phyloP scores from a whole-genome alignment of 495 filamentous ascomycete genomes.

The Pyrenula massariospora region DNA sequence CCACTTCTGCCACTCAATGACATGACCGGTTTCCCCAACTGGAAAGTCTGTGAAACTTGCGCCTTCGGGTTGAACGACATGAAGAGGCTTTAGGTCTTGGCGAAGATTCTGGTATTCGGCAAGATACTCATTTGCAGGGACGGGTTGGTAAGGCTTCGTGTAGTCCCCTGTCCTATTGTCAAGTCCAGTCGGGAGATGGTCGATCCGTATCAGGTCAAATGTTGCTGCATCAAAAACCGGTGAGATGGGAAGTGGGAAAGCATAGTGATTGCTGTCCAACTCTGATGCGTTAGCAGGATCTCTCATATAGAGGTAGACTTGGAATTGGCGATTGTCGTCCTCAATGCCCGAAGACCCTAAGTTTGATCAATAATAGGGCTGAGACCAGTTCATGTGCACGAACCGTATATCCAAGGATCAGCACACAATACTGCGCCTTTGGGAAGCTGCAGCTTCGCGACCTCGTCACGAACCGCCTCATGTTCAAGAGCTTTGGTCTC shows the following conservation, averaged over 20 bases:
- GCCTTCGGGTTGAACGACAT: constrained; percentile 67
- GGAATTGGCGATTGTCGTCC: constrained; percentile 22
- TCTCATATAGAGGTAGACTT: constrained; percentile 33
- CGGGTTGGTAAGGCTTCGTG: constrained; percentile 36
- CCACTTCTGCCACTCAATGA: constrained; percentile 57
- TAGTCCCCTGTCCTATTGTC: constrained; percentile 20
- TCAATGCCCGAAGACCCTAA: constrained; percentile 6
- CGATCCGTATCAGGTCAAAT: constrained; percentile 47
- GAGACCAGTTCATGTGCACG: constrained; percentile 10
- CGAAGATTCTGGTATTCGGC: constrained; percentile 54
- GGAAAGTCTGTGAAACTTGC: constrained; percentile 44
- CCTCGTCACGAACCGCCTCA: constrained; percentile 28
- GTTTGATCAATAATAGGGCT: constrained; percentile 12
- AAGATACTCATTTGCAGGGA: constrained; percentile 58
- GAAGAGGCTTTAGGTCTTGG: constrained; percentile 62
- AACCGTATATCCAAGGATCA: constrained; percentile 33
- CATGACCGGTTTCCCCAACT: constrained; percentile 24
- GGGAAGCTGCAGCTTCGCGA: constrained; percentile 30
- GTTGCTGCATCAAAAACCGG: constrained; percentile 60
- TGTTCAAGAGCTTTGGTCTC: constrained; percentile 25
- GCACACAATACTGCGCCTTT: constrained; percentile 18
- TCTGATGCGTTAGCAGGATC: constrained; percentile 6
- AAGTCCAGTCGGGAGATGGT: constrained; percentile 28
- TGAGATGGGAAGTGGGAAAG: constrained; percentile 64
- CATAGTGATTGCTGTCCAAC: constrained; percentile 52